Conservation (phyloP, 2,329 filamentous ascomycete species). For the Cryphonectria parasitica region DNA sequence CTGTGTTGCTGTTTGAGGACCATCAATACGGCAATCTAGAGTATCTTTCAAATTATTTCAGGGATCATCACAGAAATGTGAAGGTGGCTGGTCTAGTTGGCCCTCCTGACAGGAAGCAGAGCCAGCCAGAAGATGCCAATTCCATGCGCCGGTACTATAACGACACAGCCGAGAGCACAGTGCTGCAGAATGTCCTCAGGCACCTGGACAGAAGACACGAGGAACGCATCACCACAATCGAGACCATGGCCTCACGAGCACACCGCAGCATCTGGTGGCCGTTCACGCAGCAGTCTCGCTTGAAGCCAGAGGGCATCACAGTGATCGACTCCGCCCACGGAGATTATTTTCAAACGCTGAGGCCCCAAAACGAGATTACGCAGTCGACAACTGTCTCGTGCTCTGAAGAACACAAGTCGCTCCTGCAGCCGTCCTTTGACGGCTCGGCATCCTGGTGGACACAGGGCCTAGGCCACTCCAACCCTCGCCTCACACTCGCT, state of each 20-base stretch:
- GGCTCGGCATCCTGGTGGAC: conserved; percentile 93
- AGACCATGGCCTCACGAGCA: conserved; percentile 65
- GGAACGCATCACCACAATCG: conserved; percentile 60
- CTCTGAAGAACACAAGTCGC: conserved; percentile 28
- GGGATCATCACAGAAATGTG: conserved; percentile 36
- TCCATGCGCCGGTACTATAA: conserved; percentile 9
- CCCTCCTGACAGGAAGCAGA: not conserved
- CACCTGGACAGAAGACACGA: conserved; percentile 58
- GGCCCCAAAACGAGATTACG: conserved; percentile 4
- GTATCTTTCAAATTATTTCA: conserved; percentile 72
- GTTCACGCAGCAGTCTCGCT: conserved; percentile 77
- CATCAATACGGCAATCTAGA: conserved; percentile 67
- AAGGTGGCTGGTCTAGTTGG: not conserved
- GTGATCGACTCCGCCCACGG: conserved; percentile 81
- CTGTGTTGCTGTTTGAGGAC: conserved; percentile 70
- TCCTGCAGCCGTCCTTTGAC: conserved; percentile 73
- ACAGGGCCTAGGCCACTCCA: conserved; percentile 81
- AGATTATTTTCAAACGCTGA: conserved; percentile 72
- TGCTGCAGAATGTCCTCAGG: conserved; percentile 46
- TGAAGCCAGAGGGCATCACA: conserved; percentile 65
- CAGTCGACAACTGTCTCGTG: too few species aligned
- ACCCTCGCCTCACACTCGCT: conserved; percentile 70
- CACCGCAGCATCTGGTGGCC: conserved; percentile 79
- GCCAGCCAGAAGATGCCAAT: not conserved
- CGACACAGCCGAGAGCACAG: not conserved